Evolutionary conservation across 208 protist genomes (phyloP), one percentile per base, ranked within the genome.

Genomic region (Acanthamoeba culbertsoni): DNA sequence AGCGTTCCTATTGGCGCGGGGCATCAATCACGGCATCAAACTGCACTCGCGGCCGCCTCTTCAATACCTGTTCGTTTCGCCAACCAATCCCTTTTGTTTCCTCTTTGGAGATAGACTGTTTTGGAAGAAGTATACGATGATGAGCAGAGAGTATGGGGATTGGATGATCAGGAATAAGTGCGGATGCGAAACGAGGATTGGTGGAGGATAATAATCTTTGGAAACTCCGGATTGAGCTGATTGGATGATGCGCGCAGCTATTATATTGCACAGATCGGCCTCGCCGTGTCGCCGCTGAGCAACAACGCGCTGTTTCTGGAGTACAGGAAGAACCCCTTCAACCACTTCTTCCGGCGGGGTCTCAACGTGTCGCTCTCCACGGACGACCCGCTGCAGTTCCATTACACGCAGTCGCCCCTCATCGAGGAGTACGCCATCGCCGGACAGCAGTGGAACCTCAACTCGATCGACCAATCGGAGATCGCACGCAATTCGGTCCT

Each of bases 351-450:
- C 94, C 95, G 96, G 42, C 96, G 97, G 51, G 99, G 99, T 40
- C 95, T 99, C 43, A 99, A 99, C 92, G 98, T 99, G 7, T 99
- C 98, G 53, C 97, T 99, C 23, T 98, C 98, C 0, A 99, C 99
- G 3, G 99, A 99, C 94, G 97, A 99, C 95, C 99, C 99, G 23
- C 96, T 99, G 51, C 93, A 96, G 97, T 99, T 99, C 96, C 99
- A 99, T 96, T 98, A 99, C 77, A 99, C 99, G 8, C 94, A 95
- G 45, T 99, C 99, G 95, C 99, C 99, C 10, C 96, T 99, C 6
- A 98, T 99, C 53, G 99, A 99, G 95, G 99, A 99, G 96, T 99
- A 99, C 95, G 97, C 96, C 86, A 98, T 99, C 88, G 98, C 99
- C 0, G 97, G 98, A 20, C 71, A 96, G 94, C 75, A 99, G 73